Base-by-base conservation (phyloP, 1,284 basidiomycete genomes). In the Moniliophthora roreri region DNA sequence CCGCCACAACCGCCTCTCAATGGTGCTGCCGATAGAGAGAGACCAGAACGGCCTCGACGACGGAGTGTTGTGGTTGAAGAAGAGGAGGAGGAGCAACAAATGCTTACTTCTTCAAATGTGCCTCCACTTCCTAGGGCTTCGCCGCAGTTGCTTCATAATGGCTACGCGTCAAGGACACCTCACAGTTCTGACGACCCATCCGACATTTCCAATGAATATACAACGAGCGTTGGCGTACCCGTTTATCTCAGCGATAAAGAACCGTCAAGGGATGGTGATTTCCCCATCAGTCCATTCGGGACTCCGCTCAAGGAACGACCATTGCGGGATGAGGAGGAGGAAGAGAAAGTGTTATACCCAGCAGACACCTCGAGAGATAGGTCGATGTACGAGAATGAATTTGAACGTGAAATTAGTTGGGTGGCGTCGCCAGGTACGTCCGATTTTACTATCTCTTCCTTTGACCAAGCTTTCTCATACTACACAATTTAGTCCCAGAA, bases 401-500 rank as follows among this genome's bases (percentile, higher is more conserved):
- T 70, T 55, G 82, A 85, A 18, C 79, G 87, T 58, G 82, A 88
- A 63, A 85, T 87, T 46, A 90, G 87, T 60, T 90, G 88, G 87
- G 73, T 87, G 37, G 85, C 85, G 36, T 80, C 84, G 41, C 83
- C 78, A 64, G 82, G 87, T 88, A 59, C 56, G 78, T 74, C 37
- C 44, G 36, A 28, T 55, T 50, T 46, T 51, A 46, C 48, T 41
- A 32, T 50, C 26, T 52, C 37, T 39, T 58, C 48, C n/a, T 13
- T 48, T 52, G 52, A 64, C 60, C n/a, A 38, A n/a, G 38, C 26
- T 32, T 7, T 23, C 45, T 18, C 13, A 35, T n/a, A 20, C 40
- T 15, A 11, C 15, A 21, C 20, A 50, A 16, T 61, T 26, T 56
- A 79, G 79, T 79, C 35, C 73, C 77, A 55, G 80, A 81, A 60